phyloP scores from a whole-genome alignment of 495 filamentous ascomycete species.

The Hypomontagnella monticulosa region DNA sequence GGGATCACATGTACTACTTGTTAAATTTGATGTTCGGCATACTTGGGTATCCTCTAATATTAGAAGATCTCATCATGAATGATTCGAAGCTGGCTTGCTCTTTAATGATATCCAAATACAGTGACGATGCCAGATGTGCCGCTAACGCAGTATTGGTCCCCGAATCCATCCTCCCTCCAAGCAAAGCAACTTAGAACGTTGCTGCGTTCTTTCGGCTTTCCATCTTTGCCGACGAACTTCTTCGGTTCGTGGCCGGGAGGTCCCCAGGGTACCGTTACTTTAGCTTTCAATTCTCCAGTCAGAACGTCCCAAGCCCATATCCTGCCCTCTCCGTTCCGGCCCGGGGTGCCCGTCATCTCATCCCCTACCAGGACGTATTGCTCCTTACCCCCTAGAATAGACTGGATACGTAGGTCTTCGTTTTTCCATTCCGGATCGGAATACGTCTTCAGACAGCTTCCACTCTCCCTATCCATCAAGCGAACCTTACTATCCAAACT shows the following conservation, averaged over 20 bases:
- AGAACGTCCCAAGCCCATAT: conserved; percentile 93
- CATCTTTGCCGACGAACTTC: conserved; percentile 60
- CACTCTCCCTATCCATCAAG: conserved; percentile 81
- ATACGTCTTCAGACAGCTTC: conserved; percentile 78
- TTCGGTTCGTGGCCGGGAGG: conserved; percentile 63
- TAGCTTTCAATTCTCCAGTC: conserved; percentile 72
- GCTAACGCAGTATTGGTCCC: conserved; percentile 65
- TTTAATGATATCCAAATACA: conserved; percentile 59
- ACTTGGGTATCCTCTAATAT: conserved; percentile 12
- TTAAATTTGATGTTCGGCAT: conserved; percentile 16
- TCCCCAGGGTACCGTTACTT: conserved; percentile 67
- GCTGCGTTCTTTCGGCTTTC: conserved; percentile 60
- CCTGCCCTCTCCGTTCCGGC: conserved; percentile 61
- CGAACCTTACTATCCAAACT: conserved; percentile 79
- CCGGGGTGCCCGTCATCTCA: conserved; percentile 62
- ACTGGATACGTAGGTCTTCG: conserved; percentile 74
- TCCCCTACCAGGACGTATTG: conserved; percentile 84
- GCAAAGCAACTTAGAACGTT: conserved; percentile 70
- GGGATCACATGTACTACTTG: conserved; percentile 16
- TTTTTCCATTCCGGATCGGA: conserved; percentile 69
- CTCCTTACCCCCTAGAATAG: conserved; percentile 76
- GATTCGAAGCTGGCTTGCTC: neutral
- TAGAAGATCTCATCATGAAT: conserved; percentile 1
- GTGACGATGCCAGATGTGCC: conserved; percentile 65
- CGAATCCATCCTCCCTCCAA: conserved; percentile 75